Base-by-base conservation (phyloP, 2,329 filamentous ascomycete species). In the Niveomyces coronatus region DNA sequence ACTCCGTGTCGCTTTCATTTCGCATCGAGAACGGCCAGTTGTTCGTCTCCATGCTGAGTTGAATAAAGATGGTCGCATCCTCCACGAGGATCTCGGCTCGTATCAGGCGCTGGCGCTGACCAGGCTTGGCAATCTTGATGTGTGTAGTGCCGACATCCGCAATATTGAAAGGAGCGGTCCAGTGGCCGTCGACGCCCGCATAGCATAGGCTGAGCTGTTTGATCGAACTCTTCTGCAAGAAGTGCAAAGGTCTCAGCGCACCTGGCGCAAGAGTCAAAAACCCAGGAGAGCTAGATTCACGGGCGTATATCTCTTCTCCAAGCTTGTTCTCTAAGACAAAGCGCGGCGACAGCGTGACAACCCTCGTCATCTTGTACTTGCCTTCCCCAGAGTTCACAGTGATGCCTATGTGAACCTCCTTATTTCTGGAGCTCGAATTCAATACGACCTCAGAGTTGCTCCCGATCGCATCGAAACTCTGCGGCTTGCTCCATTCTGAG, bases 1-100 rank as follows among this genome's bases (percentile, higher is more conserved):
- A 96, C 54, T 96, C 91, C 17, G 82, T 83, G 52, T 96, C 89
- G 53, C 89, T 96, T 63, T 96, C 91, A 54, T 98, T 98, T 47
- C 91, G 82, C 80, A 98, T 95, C 0, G 88, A 95, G 63, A 91
- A 98, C 0, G 91, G 91, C 91, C 91, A 98, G 54, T 94, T 86
- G 58, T 91, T 93, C 5, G 76, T 87, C 63, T 98, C 91, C 48
- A 89, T 69, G 53, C 79, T 91, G 42, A 98, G 72, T 52, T 94
- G 85, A 23, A 96, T 60, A 68, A 96, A 98, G 28, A 98, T 82
- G 1, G 89, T 96, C 0, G 89, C 85, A 44, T 85, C 79, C 57
- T 98, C 93, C 72, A 95, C 81, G 31, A 98, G 68, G 30, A 95
- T 76, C 55, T 98, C 91, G 10, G 93, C 74, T 35, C 89, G 78